These are phyloP conservation scores for Schizochytrium sp. DNA, from an alignment of 108 stramenopile genomes.

Conservation along the genomic window DNA sequence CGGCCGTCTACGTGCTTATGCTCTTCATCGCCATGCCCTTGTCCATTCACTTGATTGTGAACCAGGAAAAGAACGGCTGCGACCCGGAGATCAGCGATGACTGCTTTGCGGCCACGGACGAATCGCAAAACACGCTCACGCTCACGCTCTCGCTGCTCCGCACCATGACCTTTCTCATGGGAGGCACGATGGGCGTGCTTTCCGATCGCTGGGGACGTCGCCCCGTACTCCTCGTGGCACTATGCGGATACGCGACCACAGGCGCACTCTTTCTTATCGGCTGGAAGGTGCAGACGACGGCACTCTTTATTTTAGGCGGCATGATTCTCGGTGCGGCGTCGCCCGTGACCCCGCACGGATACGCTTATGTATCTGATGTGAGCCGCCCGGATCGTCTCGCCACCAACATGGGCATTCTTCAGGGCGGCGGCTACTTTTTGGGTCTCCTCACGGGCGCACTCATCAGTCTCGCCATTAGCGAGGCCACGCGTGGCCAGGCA, in stretches of 20 bases:
- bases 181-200: neutral
- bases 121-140: neutral
- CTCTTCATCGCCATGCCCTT: slow-evolving; percentile 9
- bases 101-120: neutral
- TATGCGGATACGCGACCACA: neutral
- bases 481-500: neutral
- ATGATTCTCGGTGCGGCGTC: neutral
- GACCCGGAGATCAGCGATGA: neutral
- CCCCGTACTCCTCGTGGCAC: neutral
- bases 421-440: slow-evolving; percentile 4
- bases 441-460: neutral
- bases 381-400: neutral
- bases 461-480: neutral
- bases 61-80: neutral
- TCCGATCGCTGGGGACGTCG: neutral
- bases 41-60: neutral
- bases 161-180: neutral
- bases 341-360: neutral
- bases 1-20: neutral
- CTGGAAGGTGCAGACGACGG: neutral
- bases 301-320: neutral
- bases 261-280: neutral
- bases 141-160: neutral
- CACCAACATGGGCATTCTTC: neutral
- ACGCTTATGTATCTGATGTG: neutral